Evolutionary conservation across 1,284 basidiomycete species (phyloP).

Genomic region (Sanghuangporus sanghuang): DNA sequence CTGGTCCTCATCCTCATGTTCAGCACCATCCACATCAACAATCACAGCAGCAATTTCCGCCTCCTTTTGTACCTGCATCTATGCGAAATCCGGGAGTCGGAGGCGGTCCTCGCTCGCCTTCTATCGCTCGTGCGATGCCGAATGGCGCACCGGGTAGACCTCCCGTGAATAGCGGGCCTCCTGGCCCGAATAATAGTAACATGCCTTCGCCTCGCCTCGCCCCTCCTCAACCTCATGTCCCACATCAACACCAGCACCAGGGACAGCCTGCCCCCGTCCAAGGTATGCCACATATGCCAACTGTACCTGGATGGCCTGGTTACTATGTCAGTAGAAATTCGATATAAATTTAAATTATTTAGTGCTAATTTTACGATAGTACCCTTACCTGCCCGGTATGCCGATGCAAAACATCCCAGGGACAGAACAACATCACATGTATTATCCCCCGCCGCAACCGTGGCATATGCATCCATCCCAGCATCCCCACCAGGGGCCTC

Average conservation of each 20-base stretch:
- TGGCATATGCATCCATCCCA: constrained; percentile 33
- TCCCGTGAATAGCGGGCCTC: constrained; percentile 43
- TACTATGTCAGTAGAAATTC: constrained; percentile 33
- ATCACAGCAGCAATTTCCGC: constrained; percentile 8
- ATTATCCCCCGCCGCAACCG: constrained; percentile 24
- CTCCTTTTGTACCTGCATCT: constrained; percentile 29
- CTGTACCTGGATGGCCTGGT: constrained; percentile 32
- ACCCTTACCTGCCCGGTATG: constrained; percentile 28
- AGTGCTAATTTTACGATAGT: constrained; percentile 22
- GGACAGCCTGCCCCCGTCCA: constrained; percentile 41
- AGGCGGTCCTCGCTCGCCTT: constrained; percentile 55
- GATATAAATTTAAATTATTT: constrained; percentile 3
- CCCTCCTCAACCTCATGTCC: constrained; percentile 51
- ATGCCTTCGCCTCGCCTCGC: constrained; percentile 52
- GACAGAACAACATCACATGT: constrained; percentile 31
- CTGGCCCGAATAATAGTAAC: constrained; percentile 34
- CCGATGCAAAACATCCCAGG: constrained; percentile 21
- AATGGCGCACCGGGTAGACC: constrained; percentile 49
- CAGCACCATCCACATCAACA: constrained; percentile 6
- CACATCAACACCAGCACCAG: constrained; percentile 17
- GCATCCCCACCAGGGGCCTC: constrained; percentile 26
- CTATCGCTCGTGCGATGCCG: constrained; percentile 52
- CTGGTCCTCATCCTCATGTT: constrained; percentile 7
- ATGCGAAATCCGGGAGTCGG: constrained; percentile 39
- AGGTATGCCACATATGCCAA: constrained; percentile 36